A percentile compares a stretch with the other conserved stretches of the same genome.
Evolutionary conservation across 2,329 filamentous ascomycete genomes (phyloP).

Genomic region (Emmonsia crescens): DNA sequence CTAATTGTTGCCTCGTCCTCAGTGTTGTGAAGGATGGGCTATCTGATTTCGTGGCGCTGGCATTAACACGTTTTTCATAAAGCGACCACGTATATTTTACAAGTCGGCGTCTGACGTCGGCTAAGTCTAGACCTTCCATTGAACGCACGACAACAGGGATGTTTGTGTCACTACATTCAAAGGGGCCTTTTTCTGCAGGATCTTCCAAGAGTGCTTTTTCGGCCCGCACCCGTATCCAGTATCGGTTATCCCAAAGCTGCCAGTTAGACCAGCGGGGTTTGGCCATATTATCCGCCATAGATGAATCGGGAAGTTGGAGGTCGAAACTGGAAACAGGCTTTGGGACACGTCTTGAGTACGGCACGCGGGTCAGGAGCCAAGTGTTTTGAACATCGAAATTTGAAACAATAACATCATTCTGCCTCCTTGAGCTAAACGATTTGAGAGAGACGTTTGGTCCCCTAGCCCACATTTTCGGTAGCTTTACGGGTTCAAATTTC

Average conservation of each 20-base stretch:
- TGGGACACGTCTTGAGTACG: constrained; percentile 22
- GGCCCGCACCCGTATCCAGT: constrained; percentile 42
- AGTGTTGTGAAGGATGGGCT: constrained; percentile 3
- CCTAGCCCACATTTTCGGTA: neutral
- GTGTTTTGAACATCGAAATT: constrained; percentile 13
- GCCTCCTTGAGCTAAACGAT: neutral
- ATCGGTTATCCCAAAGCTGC: constrained; percentile 46
- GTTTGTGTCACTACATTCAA: neutral
- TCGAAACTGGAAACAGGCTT: constrained; percentile 13
- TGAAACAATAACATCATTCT: neutral
- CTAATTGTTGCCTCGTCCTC: constrained; percentile 7
- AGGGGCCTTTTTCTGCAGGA: neutral
- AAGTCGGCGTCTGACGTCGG: constrained; percentile 8
- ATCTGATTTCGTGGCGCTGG: neutral
- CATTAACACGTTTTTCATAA: neutral
- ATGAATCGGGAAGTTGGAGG: constrained; percentile 13
- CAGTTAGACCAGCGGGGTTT: constrained; percentile 24
- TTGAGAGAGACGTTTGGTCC: neutral
- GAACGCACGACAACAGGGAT: constrained; percentile 31
- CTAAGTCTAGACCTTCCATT: constrained; percentile 24
- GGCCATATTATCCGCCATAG: neutral
- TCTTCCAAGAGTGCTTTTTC: neutral
- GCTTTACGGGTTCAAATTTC: constrained; percentile 32
- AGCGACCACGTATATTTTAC: neutral
- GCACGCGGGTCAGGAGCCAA: constrained; percentile 31